These are phyloP conservation scores for Mycena galericulata DNA, from an alignment of 768 basidiomycete genomes.

Conservation along the genomic window DNA sequence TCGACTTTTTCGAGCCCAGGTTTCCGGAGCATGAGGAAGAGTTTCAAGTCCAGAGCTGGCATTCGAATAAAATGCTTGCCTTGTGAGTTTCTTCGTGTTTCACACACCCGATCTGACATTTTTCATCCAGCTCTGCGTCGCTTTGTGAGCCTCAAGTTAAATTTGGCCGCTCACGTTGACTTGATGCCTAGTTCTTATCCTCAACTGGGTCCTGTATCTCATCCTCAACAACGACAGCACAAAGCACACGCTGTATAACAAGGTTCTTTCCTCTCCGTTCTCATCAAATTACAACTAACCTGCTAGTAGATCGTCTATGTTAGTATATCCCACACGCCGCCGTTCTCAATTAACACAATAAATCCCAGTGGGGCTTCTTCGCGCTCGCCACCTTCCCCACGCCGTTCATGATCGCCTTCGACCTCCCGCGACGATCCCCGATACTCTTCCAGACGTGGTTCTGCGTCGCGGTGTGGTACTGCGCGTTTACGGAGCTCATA, in stretches of 20 bases:
- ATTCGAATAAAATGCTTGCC: slow-evolving; percentile 36
- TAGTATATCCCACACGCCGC: background rate
- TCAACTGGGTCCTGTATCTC: slow-evolving; percentile 48
- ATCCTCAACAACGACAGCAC: slow-evolving; percentile 36
- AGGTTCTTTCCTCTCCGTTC: slow-evolving; percentile 13
- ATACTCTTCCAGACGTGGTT: slow-evolving; percentile 45
- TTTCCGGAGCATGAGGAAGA: slow-evolving; percentile 35
- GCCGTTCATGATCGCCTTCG: slow-evolving; percentile 44
- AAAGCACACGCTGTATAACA: slow-evolving; percentile 23
- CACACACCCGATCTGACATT: background rate
- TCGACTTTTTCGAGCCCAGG: slow-evolving; percentile 35
- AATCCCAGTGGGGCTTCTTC: slow-evolving; percentile 29
- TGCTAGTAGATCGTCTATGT: slow-evolving; percentile 19
- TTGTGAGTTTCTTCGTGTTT: slow-evolving; percentile 19
- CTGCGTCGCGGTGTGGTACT: slow-evolving; percentile 39
- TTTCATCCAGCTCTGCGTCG: slow-evolving; percentile 22
- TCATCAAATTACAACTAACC: background rate
- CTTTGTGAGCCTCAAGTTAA: slow-evolving; percentile 32
- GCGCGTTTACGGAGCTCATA: slow-evolving; percentile 32
- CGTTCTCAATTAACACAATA: no score
- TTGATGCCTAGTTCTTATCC: slow-evolving; percentile 31
- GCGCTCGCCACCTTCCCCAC: slow-evolving; percentile 35
- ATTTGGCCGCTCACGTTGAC: background rate
- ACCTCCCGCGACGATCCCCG: slow-evolving; percentile 41
- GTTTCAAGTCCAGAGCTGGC: slow-evolving; percentile 39